These are phyloP conservation scores for Vigna mungo DNA, from an alignment of 306 rosid species.

Conservation along the genomic window DNA sequence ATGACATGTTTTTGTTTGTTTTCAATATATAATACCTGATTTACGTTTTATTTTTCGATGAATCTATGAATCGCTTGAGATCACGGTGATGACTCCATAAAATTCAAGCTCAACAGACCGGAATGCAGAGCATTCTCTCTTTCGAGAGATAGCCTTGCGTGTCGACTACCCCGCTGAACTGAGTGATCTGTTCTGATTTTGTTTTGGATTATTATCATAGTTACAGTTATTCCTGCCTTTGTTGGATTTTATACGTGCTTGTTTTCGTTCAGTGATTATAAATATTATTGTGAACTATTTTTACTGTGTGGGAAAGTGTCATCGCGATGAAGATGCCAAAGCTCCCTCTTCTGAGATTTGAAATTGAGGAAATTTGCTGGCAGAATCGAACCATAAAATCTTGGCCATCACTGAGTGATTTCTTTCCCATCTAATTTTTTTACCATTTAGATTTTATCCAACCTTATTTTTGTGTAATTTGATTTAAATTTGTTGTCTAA, in stretches of 20 bases:
- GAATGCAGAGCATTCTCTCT: conserved; percentile 72
- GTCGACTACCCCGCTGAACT: conserved; percentile 94
- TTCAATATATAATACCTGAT: too few species aligned
- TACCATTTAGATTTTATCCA: too few species aligned
- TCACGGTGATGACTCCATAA: conserved; percentile 65
- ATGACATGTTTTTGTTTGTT: neutral
- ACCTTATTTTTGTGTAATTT: too few species aligned
- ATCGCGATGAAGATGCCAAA: conserved; percentile 65
- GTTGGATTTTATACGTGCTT: neutral
- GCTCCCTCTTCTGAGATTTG: conserved; percentile 82
- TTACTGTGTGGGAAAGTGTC: conserved; percentile 26
- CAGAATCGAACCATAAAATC: conserved; percentile 77
- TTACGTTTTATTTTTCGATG: too few species aligned
- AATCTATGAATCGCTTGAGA: neutral
- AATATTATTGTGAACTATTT: neutral
- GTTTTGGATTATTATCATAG: too few species aligned
- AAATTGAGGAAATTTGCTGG: conserved; percentile 71
- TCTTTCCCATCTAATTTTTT: conserved; percentile 15
- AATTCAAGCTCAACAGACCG: conserved; percentile 99
- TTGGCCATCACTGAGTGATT: conserved; percentile 68
- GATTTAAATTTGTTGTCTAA: too few species aligned
- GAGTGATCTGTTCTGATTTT: conserved; percentile 58
- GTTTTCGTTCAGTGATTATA: neutral
- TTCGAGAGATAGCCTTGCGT: conserved; percentile 59
- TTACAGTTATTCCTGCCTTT: neutral